These are phyloP conservation scores for Leccinum griseonigrum DNA, from an alignment of 1,284 basidiomycete genomes.

Conservation along the genomic window DNA sequence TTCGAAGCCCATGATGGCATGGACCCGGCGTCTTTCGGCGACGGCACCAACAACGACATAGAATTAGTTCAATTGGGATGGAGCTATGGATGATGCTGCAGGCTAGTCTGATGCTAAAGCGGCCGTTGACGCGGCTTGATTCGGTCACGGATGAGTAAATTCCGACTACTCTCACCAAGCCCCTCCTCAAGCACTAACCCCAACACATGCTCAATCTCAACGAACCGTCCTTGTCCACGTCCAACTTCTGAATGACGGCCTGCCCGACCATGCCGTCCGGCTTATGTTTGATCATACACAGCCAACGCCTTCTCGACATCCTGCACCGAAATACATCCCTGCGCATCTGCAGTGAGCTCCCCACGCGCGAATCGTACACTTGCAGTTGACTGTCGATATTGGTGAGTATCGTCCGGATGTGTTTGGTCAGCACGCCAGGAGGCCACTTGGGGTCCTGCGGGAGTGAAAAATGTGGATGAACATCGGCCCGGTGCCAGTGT, in stretches of 20 bases:
- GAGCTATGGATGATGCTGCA: no score
- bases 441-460: conserved; percentile 78
- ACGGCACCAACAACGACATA: no score
- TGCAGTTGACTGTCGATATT: conserved; percentile 94
- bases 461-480: no score
- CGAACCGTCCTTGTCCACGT: conserved; percentile 94
- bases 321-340: conserved; percentile 88
- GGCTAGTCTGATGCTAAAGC: no score
- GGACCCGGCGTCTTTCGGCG: no score
- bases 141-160: no score
- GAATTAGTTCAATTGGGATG: no score
- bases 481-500: no score
- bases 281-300: conserved; percentile 92
- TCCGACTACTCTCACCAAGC: conserved; percentile 56
- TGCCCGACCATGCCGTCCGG: conserved; percentile 90
- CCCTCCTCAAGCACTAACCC: conserved; percentile 77
- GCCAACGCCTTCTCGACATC: conserved; percentile 92
- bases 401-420: conserved; percentile 92
- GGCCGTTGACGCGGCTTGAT: no score
- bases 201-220: conserved; percentile 82
- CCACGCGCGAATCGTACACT: conserved; percentile 90
- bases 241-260: conserved; percentile 89
- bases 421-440: conserved; percentile 84
- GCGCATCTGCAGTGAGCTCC: conserved; percentile 88
- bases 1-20: no score